Evolutionary conservation across 164 flowering plant species (phyloP).

Genomic region (Tinospora cordifolia): DNA sequence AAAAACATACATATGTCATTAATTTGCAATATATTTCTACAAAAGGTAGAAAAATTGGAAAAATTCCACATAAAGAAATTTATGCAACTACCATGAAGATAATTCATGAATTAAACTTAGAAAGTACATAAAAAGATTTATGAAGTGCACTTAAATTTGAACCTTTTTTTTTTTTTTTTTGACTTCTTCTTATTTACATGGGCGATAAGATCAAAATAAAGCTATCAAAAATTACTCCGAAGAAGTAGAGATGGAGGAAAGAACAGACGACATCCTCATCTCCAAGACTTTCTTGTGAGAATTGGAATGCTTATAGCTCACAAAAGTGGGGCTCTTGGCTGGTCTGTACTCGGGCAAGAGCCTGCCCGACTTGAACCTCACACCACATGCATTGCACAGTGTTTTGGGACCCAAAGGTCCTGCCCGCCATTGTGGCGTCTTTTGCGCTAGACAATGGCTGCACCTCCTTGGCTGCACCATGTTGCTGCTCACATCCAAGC

Average conservation of each 20-base stretch:
- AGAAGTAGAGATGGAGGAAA: conserved; percentile 4
- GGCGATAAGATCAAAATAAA: no score
- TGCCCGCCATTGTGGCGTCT: conserved; percentile 75
- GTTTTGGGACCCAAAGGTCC: conserved; percentile 71
- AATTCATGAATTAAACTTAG: no score
- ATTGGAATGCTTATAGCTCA: conserved; percentile 57
- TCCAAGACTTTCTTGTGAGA: conserved; percentile 67
- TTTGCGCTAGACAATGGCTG: conserved; percentile 56
- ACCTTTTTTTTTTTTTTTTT: not conserved
- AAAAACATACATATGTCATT: no score
- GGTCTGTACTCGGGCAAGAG: conserved; percentile 73
- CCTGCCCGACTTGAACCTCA: conserved; percentile 64
- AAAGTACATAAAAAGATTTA: no score
- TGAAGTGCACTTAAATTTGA: not conserved
- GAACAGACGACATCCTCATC: conserved; percentile 40
- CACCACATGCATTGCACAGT: conserved; percentile 76
- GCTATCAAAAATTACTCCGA: not conserved
- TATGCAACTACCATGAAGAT: no score
- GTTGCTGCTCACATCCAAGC: conserved; percentile 8
- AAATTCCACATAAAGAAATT: no score
- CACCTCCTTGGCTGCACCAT: conserved; percentile 44
- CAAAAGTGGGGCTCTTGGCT: conserved; percentile 69
- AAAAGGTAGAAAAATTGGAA: no score
- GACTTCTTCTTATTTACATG: no score
- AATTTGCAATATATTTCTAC: no score